Evolutionary conservation across 2,329 filamentous ascomycete genomes (phyloP), one percentile per base, ranked within the genome.

Genomic region (Exophiala mesophila): DNA sequence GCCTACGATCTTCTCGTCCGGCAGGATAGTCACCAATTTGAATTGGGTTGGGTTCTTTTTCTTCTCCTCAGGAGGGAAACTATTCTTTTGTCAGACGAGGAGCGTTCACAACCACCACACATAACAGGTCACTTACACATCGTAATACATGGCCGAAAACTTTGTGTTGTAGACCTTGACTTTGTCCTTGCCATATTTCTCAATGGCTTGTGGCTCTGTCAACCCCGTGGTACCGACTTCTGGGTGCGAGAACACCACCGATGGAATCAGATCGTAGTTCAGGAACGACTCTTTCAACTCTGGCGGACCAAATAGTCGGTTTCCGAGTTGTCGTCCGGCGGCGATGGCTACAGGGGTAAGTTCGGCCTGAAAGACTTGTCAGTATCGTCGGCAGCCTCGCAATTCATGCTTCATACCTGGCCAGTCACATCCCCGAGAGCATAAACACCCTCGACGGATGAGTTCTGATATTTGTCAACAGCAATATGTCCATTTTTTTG

Each of bases 301-400:
- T 3, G 63, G 55, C 3, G 67, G 64, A 2, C 71, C 71, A 47
- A 74, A 74, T 21, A 74, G 60, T 24, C 71, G 70, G 56, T 66
- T 72, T 21, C 67, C 63, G 3, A 74, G 67, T 44, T 69, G 66
- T 19, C 71, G 67, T 36, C 71, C 71, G 30, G 71, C 70, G 29
- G 71, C 71, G 49, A 74, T 73, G 19, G 71, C 71, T 24, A 74
- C 71, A 51, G 71, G 71, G 19, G 71, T 74, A 32, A 74, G 56
- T 53, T 74, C 70, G 10, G 69, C 64, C 49, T 51, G 16, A 12
- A n/a, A n/a, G n/a, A n/a, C n/a, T n/a, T n/a, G n/a, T n/a, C n/a
- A n/a, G n/a, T n/a, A n/a, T n/a, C n/a, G n/a, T n/a, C n/a, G n/a
- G n/a, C n/a, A n/a, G n/a, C n/a, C n/a, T n/a, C n/a, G n/a, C n/a